A percentile compares a stretch with the other conserved stretches of the same genome.
Evolutionary conservation across 2,329 filamentous ascomycete genomes (phyloP).

Genomic region (Claviceps paspali): DNA sequence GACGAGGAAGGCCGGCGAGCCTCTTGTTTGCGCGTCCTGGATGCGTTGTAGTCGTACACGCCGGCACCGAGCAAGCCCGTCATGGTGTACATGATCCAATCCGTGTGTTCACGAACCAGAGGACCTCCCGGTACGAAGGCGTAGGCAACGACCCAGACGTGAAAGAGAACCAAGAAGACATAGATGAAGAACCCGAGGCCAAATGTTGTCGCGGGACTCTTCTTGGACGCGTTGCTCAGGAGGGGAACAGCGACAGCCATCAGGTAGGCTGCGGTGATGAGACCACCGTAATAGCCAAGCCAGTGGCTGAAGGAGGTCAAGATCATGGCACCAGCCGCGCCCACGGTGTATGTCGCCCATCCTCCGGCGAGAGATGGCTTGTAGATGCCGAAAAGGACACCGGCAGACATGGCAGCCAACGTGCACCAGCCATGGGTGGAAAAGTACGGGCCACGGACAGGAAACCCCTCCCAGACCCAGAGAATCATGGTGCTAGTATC

Average conservation of each 20-base stretch:
- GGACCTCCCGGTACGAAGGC: constrained; percentile 93
- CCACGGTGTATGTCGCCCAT: constrained; percentile 67
- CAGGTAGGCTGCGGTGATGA: constrained; percentile 62
- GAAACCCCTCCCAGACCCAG: constrained; percentile 96
- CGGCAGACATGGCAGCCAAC: constrained; percentile 71
- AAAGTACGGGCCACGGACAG: constrained; percentile 72
- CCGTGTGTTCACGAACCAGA: constrained; percentile 81
- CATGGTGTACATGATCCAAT: constrained; percentile 82
- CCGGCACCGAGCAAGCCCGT: constrained; percentile 78
- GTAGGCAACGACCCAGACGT: constrained; percentile 97
- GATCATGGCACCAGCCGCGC: constrained; percentile 63
- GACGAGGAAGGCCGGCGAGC: constrained; percentile 15
- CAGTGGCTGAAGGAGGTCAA: constrained; percentile 69
- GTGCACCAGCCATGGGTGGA: constrained; percentile 84
- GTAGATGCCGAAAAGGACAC: constrained; percentile 61
- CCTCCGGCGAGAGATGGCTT: constrained; percentile 55
- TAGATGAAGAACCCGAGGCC: constrained; percentile 82
- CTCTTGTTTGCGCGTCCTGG: constrained; percentile 27
- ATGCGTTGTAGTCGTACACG: constrained; percentile 54
- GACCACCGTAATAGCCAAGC: constrained; percentile 76
- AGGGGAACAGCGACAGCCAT: constrained; percentile 66
- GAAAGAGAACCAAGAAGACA: constrained; percentile 90
- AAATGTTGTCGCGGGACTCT: constrained; percentile 66
- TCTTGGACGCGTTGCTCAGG: constrained; percentile 59
- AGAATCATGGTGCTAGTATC: constrained; percentile 98